Evolutionary conservation across 2,329 filamentous ascomycete species (phyloP).

Genomic region (Scedosporium apiospermum): DNA sequence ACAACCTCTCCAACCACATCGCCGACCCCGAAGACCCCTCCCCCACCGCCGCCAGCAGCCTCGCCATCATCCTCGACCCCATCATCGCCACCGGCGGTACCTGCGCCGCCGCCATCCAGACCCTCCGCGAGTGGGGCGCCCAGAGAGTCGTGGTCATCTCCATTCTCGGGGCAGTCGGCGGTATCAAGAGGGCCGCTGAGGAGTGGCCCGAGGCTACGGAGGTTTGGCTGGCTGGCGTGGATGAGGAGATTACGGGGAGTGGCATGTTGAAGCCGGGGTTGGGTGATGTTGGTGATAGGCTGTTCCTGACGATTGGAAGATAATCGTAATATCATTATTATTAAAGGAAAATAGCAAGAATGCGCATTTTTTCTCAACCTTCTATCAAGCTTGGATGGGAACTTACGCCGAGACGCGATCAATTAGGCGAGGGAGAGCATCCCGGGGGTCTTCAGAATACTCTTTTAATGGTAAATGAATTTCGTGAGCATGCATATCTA

Average conservation of each 20-base stretch:
- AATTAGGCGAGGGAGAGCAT: background rate
- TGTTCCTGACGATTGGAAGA: conserved; percentile 85
- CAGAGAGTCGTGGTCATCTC: conserved; percentile 66
- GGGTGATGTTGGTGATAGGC: conserved; percentile 80
- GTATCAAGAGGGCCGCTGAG: conserved; percentile 60
- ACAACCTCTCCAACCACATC: conserved; percentile 77
- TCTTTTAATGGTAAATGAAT: background rate
- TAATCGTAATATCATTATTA: conserved; percentile 24
- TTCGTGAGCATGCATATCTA: conserved; percentile 2
- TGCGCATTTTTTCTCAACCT: too few species aligned
- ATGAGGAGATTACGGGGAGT: conserved; percentile 60
- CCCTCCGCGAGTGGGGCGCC: conserved; percentile 84
- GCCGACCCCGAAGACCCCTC: conserved; percentile 25
- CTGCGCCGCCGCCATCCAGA: conserved; percentile 80
- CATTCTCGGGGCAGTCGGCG: conserved; percentile 62
- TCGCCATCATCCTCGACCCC: conserved; percentile 83
- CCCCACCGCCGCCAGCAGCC: conserved; percentile 27
- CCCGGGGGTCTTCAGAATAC: background rate
- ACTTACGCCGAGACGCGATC: background rate
- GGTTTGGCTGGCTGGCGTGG: conserved; percentile 76
- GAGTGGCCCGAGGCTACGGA: conserved; percentile 73
- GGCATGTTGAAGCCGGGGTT: conserved; percentile 89
- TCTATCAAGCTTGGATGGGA: too few species aligned
- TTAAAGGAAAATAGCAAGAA: background rate
- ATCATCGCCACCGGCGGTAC: conserved; percentile 92